A percentile compares a stretch with the other conserved stretches of the same genome.
Evolutionary conservation across 176 grass and related monocot genomes (phyloP).

Genomic region (Bromus sterilis): DNA sequence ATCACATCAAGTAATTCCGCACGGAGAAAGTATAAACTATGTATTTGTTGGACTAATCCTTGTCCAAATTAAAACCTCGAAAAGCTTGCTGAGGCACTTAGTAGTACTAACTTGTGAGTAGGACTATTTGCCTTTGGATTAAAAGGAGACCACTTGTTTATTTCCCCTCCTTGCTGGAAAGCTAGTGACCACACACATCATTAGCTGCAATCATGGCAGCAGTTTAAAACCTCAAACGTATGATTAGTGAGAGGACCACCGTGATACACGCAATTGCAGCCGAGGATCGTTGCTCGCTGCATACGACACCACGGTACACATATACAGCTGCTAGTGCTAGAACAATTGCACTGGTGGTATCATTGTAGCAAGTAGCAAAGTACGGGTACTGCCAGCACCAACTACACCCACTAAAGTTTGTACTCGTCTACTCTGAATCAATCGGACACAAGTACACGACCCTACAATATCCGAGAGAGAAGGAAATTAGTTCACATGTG

Average conservation of each 20-base stretch:
- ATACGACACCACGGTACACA: background rate
- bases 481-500: background rate
- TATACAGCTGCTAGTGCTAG: background rate
- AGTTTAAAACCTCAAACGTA: background rate
- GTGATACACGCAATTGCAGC: background rate
- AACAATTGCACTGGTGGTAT: background rate
- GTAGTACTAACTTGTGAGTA: background rate
- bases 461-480: background rate
- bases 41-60: background rate
- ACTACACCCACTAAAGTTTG: constrained; percentile 13
- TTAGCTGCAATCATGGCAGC: constrained; percentile 21
- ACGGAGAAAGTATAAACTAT: background rate
- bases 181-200: constrained; percentile 11
- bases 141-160: background rate
- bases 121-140: background rate
- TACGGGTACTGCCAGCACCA: background rate
- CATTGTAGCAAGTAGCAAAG: background rate
- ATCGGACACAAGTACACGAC: background rate
- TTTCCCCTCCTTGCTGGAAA: constrained; percentile 27
- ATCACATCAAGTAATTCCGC: no score
- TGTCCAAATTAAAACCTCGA: background rate
- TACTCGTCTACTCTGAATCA: background rate
- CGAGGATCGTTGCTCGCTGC: background rate
- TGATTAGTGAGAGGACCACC: constrained; percentile 29
- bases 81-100: background rate